Evolutionary conservation across 805 yeast genomes (phyloP).

Genomic region (Clavispora santaluciae): DNA sequence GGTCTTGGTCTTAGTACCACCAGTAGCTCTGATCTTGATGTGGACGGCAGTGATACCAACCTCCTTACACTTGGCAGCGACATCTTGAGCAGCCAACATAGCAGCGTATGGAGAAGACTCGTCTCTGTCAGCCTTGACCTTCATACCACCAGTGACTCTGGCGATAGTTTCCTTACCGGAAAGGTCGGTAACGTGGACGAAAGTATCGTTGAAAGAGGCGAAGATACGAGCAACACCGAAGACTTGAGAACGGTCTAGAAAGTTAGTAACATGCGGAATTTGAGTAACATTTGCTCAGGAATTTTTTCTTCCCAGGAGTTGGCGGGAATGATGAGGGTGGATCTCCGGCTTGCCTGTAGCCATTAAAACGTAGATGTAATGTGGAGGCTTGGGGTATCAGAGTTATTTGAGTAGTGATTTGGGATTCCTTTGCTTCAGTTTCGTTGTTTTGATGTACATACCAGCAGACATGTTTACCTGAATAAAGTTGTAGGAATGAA

Average conservation of each 20-base stretch:
- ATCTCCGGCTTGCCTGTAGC: too few relatives aligned
- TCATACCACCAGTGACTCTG: slow-evolving; percentile 99
- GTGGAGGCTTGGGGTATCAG: not conserved
- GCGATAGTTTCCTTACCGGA: slow-evolving; percentile 99
- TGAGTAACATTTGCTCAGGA: not conserved
- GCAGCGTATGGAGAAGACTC: slow-evolving; percentile 99
- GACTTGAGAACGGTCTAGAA: slow-evolving; percentile 83
- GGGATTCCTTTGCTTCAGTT: not conserved
- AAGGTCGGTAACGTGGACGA: slow-evolving; percentile 98
- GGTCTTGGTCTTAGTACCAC: slow-evolving; percentile 99
- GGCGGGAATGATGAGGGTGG: too few relatives aligned
- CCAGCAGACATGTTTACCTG: slow-evolving; percentile 20
- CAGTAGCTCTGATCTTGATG: slow-evolving; percentile 99
- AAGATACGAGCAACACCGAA: slow-evolving; percentile 99
- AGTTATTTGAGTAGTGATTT: not conserved
- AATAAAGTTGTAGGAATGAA: slow-evolving; percentile 12
- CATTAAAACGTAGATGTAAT: too few relatives aligned
- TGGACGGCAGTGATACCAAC: slow-evolving; percentile 99
- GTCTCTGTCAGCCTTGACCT: slow-evolving; percentile 99
- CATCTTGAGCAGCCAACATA: slow-evolving; percentile 99
- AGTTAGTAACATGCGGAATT: slow-evolving; percentile 7
- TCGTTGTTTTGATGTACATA: slow-evolving; percentile 8
- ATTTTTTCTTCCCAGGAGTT: not conserved
- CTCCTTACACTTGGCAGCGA: slow-evolving; percentile 97
- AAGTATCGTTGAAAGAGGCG: slow-evolving; percentile 99